Evolutionary conservation across 169 alveolate genomes (phyloP).

Genomic region (Plasmodium ovale): DNA sequence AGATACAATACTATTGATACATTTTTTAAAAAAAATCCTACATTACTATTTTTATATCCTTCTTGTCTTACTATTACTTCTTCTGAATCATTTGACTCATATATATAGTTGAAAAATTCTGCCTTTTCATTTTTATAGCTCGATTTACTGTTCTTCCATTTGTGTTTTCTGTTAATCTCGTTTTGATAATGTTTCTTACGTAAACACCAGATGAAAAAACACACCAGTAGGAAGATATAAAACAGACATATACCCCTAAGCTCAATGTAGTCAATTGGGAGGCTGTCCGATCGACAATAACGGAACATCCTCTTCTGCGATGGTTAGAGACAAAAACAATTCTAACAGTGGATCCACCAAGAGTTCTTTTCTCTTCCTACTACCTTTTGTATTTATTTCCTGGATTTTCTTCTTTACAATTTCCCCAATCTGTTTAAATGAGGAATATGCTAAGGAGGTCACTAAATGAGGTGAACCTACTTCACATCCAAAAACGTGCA

Average conservation of each 20-base stretch:
- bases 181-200: slow-evolving; percentile 8
- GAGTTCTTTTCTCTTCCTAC: background rate
- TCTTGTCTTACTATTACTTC: slow-evolving; percentile 62
- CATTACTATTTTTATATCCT: slow-evolving; percentile 40
- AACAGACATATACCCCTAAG: slow-evolving; percentile 35
- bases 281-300: slow-evolving; percentile 42
- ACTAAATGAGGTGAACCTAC: no score
- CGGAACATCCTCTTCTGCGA: slow-evolving; percentile 18
- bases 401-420: no score
- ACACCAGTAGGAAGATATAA: slow-evolving; percentile 23
- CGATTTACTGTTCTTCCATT: slow-evolving; percentile 13
- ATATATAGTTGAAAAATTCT: slow-evolving; percentile 60
- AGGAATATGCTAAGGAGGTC: no score
- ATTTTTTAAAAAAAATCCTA: slow-evolving; percentile 41
- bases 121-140: slow-evolving; percentile 19
- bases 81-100: slow-evolving; percentile 18
- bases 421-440: no score
- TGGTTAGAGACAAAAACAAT: no score
- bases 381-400: no score
- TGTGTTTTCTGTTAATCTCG: slow-evolving; percentile 33
- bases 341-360: no score
- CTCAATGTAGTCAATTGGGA: slow-evolving; percentile 26
- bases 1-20: slow-evolving; percentile 28
- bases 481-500: no score
- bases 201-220: slow-evolving; percentile 38